Percentiles rank a stretch among this genome's conserved stretches.
Evolutionary conservation across 108 stramenopile species (phyloP).

Genomic region (Bacterosira constricta): DNA sequence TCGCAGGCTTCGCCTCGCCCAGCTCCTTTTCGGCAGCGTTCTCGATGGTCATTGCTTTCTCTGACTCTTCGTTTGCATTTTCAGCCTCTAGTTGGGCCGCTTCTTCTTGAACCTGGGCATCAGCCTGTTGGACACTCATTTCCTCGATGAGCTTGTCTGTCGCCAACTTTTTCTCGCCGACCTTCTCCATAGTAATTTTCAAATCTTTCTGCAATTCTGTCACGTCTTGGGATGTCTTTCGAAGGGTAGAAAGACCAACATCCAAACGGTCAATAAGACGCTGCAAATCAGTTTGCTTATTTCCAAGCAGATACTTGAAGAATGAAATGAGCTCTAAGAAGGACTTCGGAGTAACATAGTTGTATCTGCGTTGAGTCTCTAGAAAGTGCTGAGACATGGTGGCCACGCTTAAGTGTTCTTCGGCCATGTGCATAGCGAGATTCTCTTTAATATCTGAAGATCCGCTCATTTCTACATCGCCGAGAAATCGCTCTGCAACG

Average conservation of each 20-base stretch:
- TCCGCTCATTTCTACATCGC: slow-evolving; percentile 71
- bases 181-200: slow-evolving; percentile 82
- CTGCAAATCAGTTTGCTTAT: slow-evolving; percentile 76
- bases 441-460: slow-evolving; percentile 39
- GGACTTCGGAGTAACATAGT: slow-evolving; percentile 93
- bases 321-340: slow-evolving; percentile 88
- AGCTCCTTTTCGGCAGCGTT: slow-evolving; percentile 81
- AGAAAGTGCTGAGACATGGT: slow-evolving; percentile 65
- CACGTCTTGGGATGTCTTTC: slow-evolving; percentile 85
- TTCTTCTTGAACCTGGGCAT: slow-evolving; percentile 84
- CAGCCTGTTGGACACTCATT: slow-evolving; percentile 78
- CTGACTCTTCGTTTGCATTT: slow-evolving; percentile 75
- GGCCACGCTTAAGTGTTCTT: slow-evolving; percentile 82
- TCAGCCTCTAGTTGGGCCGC: slow-evolving; percentile 76
- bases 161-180: slow-evolving; percentile 87
- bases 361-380: slow-evolving; percentile 80
- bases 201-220: slow-evolving; percentile 86
- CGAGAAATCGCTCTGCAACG: slow-evolving; percentile 82
- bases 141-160: slow-evolving; percentile 81
- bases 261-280: slow-evolving; percentile 84
- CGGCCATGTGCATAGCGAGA: slow-evolving; percentile 88
- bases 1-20: slow-evolving; percentile 87
- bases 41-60: slow-evolving; percentile 75
- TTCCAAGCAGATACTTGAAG: slow-evolving; percentile 83
- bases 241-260: slow-evolving; percentile 85